Percentiles rank a stretch among this genome's conserved stretches.
Conservation (phyloP, 768 basidiomycete species). For the Suillus americanus region DNA sequence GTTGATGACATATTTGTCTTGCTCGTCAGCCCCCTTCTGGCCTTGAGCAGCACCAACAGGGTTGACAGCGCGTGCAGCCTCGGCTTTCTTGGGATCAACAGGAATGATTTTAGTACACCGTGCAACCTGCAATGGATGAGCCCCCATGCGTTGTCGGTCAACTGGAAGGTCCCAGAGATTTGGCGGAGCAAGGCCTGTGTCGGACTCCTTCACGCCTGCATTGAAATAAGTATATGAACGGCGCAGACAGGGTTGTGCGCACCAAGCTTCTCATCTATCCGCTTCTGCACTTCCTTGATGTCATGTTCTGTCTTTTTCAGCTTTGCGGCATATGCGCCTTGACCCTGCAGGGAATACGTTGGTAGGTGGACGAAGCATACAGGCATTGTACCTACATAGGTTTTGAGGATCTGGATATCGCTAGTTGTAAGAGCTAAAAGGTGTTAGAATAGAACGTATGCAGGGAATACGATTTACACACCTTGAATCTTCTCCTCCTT, state of each 20-base stretch:
- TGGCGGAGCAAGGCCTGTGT: constrained; percentile 94
- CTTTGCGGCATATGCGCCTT: constrained; percentile 92
- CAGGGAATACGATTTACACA: constrained; percentile 32
- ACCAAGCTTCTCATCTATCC: constrained; percentile 98
- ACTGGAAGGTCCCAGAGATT: constrained; percentile 97
- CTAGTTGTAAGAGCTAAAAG: constrained; percentile 87
- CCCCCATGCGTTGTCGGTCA: constrained; percentile 87
- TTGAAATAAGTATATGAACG: neutral
- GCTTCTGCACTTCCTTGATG: constrained; percentile 94
- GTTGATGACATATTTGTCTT: constrained; percentile 99
- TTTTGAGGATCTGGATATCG: constrained; percentile 98
- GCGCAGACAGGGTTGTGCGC: constrained; percentile 14
- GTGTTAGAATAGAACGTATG: constrained; percentile 11
- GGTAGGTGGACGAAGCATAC: neutral
- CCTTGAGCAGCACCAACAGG: constrained; percentile 76
- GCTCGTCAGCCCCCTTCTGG: constrained; percentile 96
- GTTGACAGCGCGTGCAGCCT: constrained; percentile 77
- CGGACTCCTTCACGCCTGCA: constrained; percentile 92
- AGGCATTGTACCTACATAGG: constrained; percentile 64
- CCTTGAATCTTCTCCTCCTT: constrained; percentile 94
- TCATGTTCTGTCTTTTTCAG: constrained; percentile 89
- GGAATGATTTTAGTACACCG: constrained; percentile 98
- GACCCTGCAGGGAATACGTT: constrained; percentile 59
- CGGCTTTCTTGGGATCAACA: constrained; percentile 71
- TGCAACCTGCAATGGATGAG: constrained; percentile 95